These are phyloP conservation scores for Cordyceps militaris DNA, from an alignment of 2,329 filamentous ascomycete genomes.

Conservation along the genomic window DNA sequence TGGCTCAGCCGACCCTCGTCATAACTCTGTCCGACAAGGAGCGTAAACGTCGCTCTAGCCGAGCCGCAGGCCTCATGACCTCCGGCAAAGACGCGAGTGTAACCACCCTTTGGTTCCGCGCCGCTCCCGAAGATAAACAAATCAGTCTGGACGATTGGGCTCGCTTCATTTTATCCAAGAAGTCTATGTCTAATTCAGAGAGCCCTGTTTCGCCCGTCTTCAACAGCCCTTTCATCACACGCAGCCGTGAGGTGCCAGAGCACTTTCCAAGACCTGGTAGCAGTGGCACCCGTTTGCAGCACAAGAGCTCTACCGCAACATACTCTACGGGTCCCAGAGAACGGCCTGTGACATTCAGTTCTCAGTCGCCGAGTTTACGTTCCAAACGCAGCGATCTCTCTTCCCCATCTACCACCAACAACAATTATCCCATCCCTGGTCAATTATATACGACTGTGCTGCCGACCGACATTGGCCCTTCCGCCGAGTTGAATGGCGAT, in stretches of 20 bases:
- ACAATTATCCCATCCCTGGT: slow-evolving; percentile 31
- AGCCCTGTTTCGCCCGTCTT: slow-evolving; percentile 49
- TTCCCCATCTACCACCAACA: slow-evolving; percentile 45
- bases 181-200: slow-evolving; percentile 40
- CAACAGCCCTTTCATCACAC: slow-evolving; percentile 43
- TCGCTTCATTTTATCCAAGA: slow-evolving; percentile 42
- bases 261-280: slow-evolving; percentile 38
- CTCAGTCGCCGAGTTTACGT: slow-evolving; percentile 53
- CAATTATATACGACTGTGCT: slow-evolving; percentile 46
- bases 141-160: slow-evolving; percentile 54
- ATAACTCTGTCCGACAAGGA: slow-evolving; percentile 53
- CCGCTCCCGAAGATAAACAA: slow-evolving; percentile 43
- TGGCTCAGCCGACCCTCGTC: slow-evolving; percentile 52
- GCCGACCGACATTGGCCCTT: slow-evolving; percentile 49
- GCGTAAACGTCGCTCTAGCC: slow-evolving; percentile 57
- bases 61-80: slow-evolving; percentile 49
- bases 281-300: slow-evolving; percentile 33
- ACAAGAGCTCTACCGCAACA: slow-evolving; percentile 43
- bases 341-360: slow-evolving; percentile 44
- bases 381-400: slow-evolving; percentile 58
- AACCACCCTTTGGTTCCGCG: slow-evolving; percentile 50
- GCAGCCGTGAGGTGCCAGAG: slow-evolving; percentile 35
- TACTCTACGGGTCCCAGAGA: slow-evolving; percentile 41
- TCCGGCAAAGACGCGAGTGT: slow-evolving; percentile 42
- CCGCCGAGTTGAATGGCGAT: slow-evolving; percentile 47